A percentile compares a stretch with the other conserved stretches of the same genome.
Conservation (phyloP, 306 rosid species). For the Parietaria judaica region DNA sequence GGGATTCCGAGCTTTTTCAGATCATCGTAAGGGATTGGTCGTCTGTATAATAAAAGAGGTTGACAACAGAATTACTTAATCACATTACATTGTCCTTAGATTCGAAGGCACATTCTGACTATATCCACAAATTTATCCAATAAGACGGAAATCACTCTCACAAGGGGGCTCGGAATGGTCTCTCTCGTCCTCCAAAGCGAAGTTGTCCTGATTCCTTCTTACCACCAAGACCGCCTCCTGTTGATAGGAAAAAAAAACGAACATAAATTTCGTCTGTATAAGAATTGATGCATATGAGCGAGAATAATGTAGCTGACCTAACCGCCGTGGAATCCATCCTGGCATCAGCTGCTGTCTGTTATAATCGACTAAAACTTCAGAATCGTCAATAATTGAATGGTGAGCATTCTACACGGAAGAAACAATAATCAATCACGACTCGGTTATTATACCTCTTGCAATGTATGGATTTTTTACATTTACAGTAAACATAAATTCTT, state of each 20-base stretch:
- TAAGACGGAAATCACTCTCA: constrained; percentile 24
- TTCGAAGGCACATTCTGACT: too few relatives aligned
- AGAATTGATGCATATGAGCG: constrained; percentile 6
- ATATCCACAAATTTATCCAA: neutral
- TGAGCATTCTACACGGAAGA: constrained; percentile 65
- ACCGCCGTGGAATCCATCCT: constrained; percentile 96
- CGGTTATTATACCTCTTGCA: neutral
- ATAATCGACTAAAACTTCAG: constrained; percentile 75
- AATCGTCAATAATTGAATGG: constrained; percentile 63
- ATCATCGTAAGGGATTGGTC: constrained; percentile 66
- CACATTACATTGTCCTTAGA: too few relatives aligned
- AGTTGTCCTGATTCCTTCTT: constrained; percentile 96
- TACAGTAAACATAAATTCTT: too few relatives aligned
- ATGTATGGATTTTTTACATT: too few relatives aligned
- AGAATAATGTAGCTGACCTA: constrained; percentile 54
- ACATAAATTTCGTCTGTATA: constrained; percentile 11
- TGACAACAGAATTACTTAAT: too few relatives aligned
- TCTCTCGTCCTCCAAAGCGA: constrained; percentile 95
- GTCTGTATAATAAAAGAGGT: constrained; percentile 30
- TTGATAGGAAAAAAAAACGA: constrained; percentile 3
- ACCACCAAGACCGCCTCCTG: constrained; percentile 96
- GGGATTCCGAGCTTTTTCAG: constrained; percentile 79
- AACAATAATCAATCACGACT: neutral
- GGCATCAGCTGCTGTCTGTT: constrained; percentile 81
- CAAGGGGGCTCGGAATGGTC: constrained; percentile 92